Evolutionary conservation across 1,284 basidiomycete species (phyloP), one percentile per base, ranked within the genome.

Genomic region (Pascua guehoae): DNA sequence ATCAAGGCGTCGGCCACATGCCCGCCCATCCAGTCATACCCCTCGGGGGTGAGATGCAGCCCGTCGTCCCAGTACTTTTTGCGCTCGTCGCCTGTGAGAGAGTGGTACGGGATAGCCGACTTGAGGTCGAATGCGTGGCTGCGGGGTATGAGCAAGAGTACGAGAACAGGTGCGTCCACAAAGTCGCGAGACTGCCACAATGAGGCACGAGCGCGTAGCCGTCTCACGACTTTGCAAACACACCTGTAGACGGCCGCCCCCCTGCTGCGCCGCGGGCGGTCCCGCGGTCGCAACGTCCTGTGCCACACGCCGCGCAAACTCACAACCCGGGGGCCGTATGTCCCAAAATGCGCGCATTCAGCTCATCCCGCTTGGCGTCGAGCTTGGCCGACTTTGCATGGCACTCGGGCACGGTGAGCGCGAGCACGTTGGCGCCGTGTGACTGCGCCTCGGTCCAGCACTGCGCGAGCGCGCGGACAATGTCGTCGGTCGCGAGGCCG

Each of bases 361-460:
- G 40, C 16, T 8, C 18, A 17, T 37, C 41, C 1, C 55, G 55
- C n/a, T 17, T 15, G 1, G 12, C 24, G 15, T 41, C 46, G 8
- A 48, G 12, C 15, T 7, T 5, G 2, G 14, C 12, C 2, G 40
- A 15, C 2, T 38, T 39, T 8, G 42, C 41, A 9, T 44, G 11
- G 15, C 39, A 38, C n/a, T 56, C 56, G 9, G 56, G 56, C 2
- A 57, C 51, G 2, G 56, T 57, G 37, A 57, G 47, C 1, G 51
- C 56, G 16, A 57, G 47, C 12, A 57, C 56, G 2, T 41, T 42
- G 15, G 41, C 12, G 32, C 38, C 47, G 24, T 14, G 2, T 1
- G 12, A 17, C 4, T 44, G 46, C 4, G 41, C 18, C 1, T 17
- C 16, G 8, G 14, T 18, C 56, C 56, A 57, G 10, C 16, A 38